A percentile compares a stretch with the other conserved stretches of the same genome.
Conservation (phyloP, 2,329 filamentous ascomycete genomes). For the Neofusicoccum cordaticola region DNA sequence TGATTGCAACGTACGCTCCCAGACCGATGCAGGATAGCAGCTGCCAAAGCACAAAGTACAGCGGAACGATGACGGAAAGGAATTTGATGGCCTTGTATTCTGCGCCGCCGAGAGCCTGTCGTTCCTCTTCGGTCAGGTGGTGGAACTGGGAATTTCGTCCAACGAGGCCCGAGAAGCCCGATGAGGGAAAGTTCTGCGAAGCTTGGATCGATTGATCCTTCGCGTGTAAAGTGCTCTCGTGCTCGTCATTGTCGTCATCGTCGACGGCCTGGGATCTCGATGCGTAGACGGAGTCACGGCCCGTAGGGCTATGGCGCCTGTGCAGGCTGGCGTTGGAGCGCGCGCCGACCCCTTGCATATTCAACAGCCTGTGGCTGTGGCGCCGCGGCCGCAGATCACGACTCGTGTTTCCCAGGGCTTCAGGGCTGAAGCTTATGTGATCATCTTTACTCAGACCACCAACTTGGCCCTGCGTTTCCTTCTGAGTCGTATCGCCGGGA, state of each 20-base stretch:
- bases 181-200: constrained; percentile 21
- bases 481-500: not conserved
- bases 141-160: constrained; percentile 55
- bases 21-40: constrained; percentile 57
- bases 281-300: not conserved
- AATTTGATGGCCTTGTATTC: constrained; percentile 63
- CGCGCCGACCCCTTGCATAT: constrained; percentile 36
- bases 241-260: not conserved
- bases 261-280: not conserved
- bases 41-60: constrained; percentile 61
- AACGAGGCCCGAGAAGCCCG: constrained; percentile 31
- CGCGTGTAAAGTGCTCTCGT: not conserved
- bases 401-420: constrained; percentile 22
- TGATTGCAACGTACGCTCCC: constrained; percentile 58
- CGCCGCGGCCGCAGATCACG: constrained; percentile 12
- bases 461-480: not conserved
- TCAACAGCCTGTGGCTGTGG: constrained; percentile 26
- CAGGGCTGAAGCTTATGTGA: constrained; percentile 31
- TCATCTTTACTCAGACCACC: constrained; percentile 12
- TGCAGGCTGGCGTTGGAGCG: constrained; percentile 28
- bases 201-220: not conserved
- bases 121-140: constrained; percentile 52
- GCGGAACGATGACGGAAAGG: constrained; percentile 57
- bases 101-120: constrained; percentile 58
- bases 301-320: constrained; percentile 12